phyloP scores from a whole-genome alignment of 768 basidiomycete species.

The Lepiota venenata region DNA sequence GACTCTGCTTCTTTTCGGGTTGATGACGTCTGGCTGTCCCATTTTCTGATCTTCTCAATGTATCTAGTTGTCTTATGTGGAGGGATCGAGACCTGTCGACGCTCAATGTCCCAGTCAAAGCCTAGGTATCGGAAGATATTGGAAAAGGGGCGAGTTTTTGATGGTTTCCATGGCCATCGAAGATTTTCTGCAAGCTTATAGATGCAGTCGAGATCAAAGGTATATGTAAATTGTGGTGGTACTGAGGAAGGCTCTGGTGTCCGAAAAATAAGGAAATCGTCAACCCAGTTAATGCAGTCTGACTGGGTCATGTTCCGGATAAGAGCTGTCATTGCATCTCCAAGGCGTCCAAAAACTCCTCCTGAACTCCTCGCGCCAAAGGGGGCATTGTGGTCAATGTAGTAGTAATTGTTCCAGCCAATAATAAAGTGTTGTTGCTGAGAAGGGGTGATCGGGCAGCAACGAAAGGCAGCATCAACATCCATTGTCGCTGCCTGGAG shows the following conservation, averaged over 20 bases:
- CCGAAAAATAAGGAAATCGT: conserved; percentile 26
- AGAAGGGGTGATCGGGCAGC: conserved; percentile 26
- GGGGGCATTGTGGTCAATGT: conserved; percentile 24
- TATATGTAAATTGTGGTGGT: too few species aligned
- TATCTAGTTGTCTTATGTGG: conserved; percentile 27
- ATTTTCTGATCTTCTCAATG: conserved; percentile 18
- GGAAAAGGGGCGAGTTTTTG: conserved; percentile 25
- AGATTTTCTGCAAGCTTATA: too few species aligned
- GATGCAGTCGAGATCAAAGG: too few species aligned
- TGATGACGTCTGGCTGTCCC: conserved; percentile 12
- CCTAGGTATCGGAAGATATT: conserved; percentile 31
- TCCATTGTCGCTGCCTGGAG: conserved; percentile 34
- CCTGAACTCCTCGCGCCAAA: conserved; percentile 27
- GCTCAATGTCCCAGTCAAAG: conserved; percentile 30
- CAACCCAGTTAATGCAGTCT: conserved; percentile 23
- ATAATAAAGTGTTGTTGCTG: conserved; percentile 23
- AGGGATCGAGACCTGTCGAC: conserved; percentile 27
- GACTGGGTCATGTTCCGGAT: neutral
- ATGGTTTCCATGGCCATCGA: conserved; percentile 33
- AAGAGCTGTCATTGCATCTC: conserved; percentile 28
- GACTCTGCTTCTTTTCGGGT: conserved; percentile 21
- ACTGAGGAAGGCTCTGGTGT: too few species aligned
- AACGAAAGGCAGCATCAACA: conserved; percentile 31
- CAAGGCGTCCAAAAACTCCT: conserved; percentile 28
- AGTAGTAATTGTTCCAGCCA: conserved; percentile 18